Evolutionary conservation across 345 rosid genomes (phyloP).

Genomic region (Noccaea bulbosa): DNA sequence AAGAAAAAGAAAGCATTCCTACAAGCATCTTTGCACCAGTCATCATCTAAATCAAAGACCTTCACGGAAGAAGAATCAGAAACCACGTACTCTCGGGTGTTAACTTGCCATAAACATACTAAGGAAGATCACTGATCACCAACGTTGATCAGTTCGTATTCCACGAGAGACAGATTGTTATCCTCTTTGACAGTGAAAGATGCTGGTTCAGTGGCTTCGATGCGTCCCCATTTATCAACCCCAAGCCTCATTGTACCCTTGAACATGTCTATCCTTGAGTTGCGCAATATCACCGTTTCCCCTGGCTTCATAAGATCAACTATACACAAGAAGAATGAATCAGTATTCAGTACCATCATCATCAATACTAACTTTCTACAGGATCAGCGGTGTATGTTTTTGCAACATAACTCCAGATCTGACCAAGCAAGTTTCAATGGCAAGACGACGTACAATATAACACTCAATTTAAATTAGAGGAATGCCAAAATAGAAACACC

Average conservation of each 20-base stretch:
- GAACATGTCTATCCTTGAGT: slow-evolving; percentile 97
- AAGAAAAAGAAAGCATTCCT: slow-evolving; percentile 27
- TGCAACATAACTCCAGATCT: background rate
- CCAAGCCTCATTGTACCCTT: slow-evolving; percentile 98
- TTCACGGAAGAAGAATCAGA: slow-evolving; percentile 31
- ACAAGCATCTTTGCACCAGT: slow-evolving; percentile 29
- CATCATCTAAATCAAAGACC: slow-evolving; percentile 32
- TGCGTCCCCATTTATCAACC: slow-evolving; percentile 95
- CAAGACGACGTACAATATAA: background rate
- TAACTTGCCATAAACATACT: slow-evolving; percentile 41
- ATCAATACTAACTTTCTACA: background rate
- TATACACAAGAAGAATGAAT: slow-evolving; percentile 28
- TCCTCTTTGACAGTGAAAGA: slow-evolving; percentile 61
- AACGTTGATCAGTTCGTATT: slow-evolving; percentile 88
- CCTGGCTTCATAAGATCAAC: slow-evolving; percentile 79
- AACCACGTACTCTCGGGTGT: slow-evolving; percentile 43
- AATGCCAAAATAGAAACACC: background rate
- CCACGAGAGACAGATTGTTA: slow-evolving; percentile 87
- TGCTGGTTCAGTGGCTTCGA: slow-evolving; percentile 79
- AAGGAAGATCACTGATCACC: slow-evolving; percentile 52
- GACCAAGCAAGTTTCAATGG: slow-evolving; percentile 4
- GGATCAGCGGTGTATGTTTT: background rate
- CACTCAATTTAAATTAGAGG: background rate
- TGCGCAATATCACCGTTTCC: slow-evolving; percentile 71
- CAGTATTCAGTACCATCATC: background rate